A percentile compares a stretch with the other conserved stretches of the same genome.
Conservation (phyloP, 495 filamentous ascomycete species). For the Echria macrotheca region DNA sequence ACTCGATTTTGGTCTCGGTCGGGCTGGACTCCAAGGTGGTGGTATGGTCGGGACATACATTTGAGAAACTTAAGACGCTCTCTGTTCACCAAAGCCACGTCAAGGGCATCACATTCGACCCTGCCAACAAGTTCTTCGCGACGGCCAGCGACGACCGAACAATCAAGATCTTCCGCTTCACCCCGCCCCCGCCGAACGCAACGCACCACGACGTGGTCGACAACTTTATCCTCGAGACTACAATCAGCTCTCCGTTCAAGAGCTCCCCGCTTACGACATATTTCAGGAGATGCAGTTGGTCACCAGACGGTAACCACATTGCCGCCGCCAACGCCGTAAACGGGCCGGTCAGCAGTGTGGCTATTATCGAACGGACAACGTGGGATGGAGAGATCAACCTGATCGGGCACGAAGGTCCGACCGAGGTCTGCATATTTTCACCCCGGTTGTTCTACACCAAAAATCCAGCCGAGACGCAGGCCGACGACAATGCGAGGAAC, state of each 20-base stretch:
- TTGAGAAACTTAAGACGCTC: conserved; percentile 93
- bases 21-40: conserved; percentile 97
- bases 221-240: conserved; percentile 89
- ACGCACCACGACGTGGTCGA: conserved; percentile 89
- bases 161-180: conserved; percentile 96
- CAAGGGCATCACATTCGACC: conserved; percentile 97
- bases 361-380: conserved; percentile 83
- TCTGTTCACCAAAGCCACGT: conserved; percentile 92
- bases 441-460: conserved; percentile 78
- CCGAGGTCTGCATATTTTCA: conserved; percentile 95
- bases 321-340: conserved; percentile 96
- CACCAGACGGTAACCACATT: conserved; percentile 93
- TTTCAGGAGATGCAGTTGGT: conserved; percentile 95
- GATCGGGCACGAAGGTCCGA: conserved; percentile 93
- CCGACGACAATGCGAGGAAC: conserved; percentile 26
- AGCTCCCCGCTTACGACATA: conserved; percentile 92
- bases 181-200: conserved; percentile 82
- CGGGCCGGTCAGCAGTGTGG: conserved; percentile 92
- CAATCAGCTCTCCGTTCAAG: conserved; percentile 75
- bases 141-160: conserved; percentile 95
- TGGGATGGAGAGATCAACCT: conserved; percentile 98
- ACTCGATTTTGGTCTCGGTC: conserved; percentile 90
- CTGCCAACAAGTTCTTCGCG: conserved; percentile 98
- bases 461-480: conserved; percentile 46
- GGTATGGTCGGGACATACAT: conserved; percentile 95